A percentile compares a stretch with the other conserved stretches of the same genome.
Evolutionary conservation across 176 grass and related monocot species (phyloP).

Genomic region (Eragrostis nindensis): DNA sequence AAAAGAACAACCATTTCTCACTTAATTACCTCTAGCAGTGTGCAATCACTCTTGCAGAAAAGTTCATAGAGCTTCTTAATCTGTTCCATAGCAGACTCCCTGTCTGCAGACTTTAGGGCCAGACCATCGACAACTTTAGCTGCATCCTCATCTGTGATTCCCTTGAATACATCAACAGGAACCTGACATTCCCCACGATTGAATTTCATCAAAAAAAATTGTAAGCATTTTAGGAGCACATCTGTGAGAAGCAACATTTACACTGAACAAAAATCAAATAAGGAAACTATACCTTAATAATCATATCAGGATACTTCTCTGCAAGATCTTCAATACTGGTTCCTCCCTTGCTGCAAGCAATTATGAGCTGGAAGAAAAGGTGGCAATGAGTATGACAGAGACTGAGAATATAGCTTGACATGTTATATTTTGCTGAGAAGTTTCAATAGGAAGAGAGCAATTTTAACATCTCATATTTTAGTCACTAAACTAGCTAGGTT

Average conservation of each 20-base stretch:
- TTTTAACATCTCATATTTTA: background rate
- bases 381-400: conserved; percentile 11
- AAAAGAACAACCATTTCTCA: conserved; percentile 17
- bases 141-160: conserved; percentile 95
- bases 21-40: conserved; percentile 80
- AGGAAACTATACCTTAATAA: conserved; percentile 77
- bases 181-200: conserved; percentile 59
- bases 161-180: conserved; percentile 95
- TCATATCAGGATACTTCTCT: conserved; percentile 96
- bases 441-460: background rate
- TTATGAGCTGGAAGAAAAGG: conserved; percentile 79
- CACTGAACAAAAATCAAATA: conserved; percentile 21
- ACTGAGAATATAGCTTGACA: background rate
- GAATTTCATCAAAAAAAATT: conserved; percentile 30
- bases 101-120: conserved; percentile 78
- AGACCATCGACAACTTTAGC: conserved; percentile 99
- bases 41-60: conserved; percentile 84
- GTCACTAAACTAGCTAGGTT: background rate
- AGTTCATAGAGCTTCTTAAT: conserved; percentile 97
- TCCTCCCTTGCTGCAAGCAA: conserved; percentile 93
- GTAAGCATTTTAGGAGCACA: background rate
- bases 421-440: background rate
- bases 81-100: conserved; percentile 89
- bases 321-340: conserved; percentile 99
- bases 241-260: background rate